Evolutionary conservation across 140 eudicot genomes (phyloP), one percentile per base, ranked within the genome.

Genomic region (Erigeron philadelphicus): DNA sequence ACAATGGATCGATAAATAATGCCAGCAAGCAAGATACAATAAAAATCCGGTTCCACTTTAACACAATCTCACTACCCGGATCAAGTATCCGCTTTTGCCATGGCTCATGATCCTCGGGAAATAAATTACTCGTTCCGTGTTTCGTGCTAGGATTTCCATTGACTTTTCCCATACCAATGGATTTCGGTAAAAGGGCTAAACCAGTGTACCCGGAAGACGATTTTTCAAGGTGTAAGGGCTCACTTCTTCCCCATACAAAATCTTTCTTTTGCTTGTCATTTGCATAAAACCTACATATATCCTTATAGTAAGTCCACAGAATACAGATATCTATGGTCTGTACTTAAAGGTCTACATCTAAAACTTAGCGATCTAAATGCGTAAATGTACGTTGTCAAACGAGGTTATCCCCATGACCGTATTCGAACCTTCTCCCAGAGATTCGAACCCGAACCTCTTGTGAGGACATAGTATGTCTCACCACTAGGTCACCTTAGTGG

Each of bases 21-120:
- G 98, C 98, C 58, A 89, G 38, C 67, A 93, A 81, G 76, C 98
- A 86, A 5, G 98, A 79, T 0, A 93, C 80, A 38, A 93, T 93
- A 75, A 93, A 93, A 47, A 87, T 61, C 50, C 90, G 79, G 80
- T 93, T 93, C 98, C 98, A 93, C 11, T 85, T 61, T 47, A 89
- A 72, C 78, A 93, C 90, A 46, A 93, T 85, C 43, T 87, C 95
- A 80, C 98, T 87, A 61, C 96, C 98, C 45, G 98, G 98, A 76
- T 93, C 98, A 61, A 93, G 93, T 63, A 93, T 93, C 64, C 82
- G 81, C 73, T 77, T 85, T 64, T 82, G 81, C 94, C 96, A 85
- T 1, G 88, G 86, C 56, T 84, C 94, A 17, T 83, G 84, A 15
- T 88, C 95, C 75, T 93, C 95, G 0, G 88, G 82, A 61, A 83